Evolutionary conservation across 164 flowering plant species (phyloP).

Genomic region (Aristolochia californica): DNA sequence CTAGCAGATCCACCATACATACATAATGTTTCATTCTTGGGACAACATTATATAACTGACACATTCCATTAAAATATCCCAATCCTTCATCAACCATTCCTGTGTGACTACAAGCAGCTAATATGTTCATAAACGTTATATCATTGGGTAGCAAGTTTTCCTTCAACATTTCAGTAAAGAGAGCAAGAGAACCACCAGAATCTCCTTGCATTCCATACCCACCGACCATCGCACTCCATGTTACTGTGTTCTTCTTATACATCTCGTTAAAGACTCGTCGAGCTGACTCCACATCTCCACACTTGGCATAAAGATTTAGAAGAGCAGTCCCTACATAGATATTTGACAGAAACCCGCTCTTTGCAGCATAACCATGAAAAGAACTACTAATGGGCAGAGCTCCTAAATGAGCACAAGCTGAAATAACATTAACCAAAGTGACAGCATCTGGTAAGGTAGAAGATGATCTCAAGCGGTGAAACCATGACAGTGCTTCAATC

Average conservation of each 20-base stretch:
- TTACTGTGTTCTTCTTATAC: constrained; percentile 36
- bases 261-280: constrained; percentile 48
- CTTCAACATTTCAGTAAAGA: constrained; percentile 45
- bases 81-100: constrained; percentile 66
- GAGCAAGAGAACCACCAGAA: constrained; percentile 27
- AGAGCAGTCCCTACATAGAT: constrained; percentile 58
- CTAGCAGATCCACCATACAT: constrained; percentile 67
- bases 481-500: constrained; percentile 35
- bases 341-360: constrained; percentile 39
- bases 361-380: constrained; percentile 45
- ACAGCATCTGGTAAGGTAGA: constrained; percentile 40
- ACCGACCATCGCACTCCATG: constrained; percentile 69
- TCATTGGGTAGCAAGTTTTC: constrained; percentile 48
- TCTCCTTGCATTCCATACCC: constrained; percentile 72
- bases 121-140: constrained; percentile 42
- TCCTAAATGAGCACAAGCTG: constrained; percentile 50
- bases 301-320: constrained; percentile 58
- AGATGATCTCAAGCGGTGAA: constrained; percentile 38
- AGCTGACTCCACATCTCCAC: constrained; percentile 50
- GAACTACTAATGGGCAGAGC: constrained; percentile 34
- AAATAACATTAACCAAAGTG: constrained; percentile 44
- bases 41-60: constrained; percentile 27
- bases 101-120: constrained; percentile 64
- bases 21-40: constrained; percentile 67
- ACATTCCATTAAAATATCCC: constrained; percentile 43